Evolutionary conservation across 306 rosid species (phyloP), one percentile per base, ranked within the genome.

Genomic region (Clitoria ternatea): DNA sequence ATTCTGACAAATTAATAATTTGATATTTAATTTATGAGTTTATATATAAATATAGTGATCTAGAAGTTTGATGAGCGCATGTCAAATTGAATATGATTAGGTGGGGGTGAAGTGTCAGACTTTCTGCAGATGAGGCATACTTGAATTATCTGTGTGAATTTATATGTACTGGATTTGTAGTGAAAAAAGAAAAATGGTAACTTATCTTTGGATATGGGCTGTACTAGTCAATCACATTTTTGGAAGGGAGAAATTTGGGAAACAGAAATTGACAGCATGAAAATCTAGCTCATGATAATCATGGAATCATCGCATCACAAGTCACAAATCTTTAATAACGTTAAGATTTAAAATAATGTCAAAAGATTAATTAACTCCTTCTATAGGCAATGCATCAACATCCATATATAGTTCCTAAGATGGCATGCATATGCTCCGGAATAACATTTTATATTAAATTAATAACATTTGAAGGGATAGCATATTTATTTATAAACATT

Each of bases 381-480:
- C 52, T 53, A 43, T 63, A 5, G 82, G 77, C 74, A 47, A 23
- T 63, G 73, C 73, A 78, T 78, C 82, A 64, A 63, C 74, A 71
- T 63, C 73, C 37, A 64, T 15, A 29, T 29, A 36, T 47, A 67
- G 29, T 57, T 61, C 66, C 71, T 18, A 10, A 59, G 8, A 36
- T 19, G 13, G 30, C 35, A 40, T 52, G n/a, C n/a, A n/a, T 39
- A 49, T 44, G 7, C 55, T 70, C 33, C 7, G 23, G 11, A 65
- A 52, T 55, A 65, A 6, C 33, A 72, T 70, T 17, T 29, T 61
- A 26, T 66, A 43, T 55, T 40, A 70, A 70, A 39, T 40, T 43
- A 30, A 39, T 40, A 59, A 30, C n/a, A 72, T 2, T 48, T 30
- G 23, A 72, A 72, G 18, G 19, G 50, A 8, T 35, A 73, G 22